Evolutionary conservation across 805 yeast genomes (phyloP).

Genomic region (Hanseniaspora lindneri): DNA sequence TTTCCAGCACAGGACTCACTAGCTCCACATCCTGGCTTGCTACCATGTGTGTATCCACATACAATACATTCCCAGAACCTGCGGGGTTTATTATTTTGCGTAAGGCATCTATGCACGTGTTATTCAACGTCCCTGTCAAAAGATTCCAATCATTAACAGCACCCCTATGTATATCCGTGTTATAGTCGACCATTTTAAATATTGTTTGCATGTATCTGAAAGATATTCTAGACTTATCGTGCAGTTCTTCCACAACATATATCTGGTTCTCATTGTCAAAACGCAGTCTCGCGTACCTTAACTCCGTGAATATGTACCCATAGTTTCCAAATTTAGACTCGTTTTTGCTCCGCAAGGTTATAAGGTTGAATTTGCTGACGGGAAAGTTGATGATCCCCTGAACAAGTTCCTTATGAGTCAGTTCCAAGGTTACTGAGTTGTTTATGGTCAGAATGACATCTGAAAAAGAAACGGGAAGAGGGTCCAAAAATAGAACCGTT

Average conservation of each 20-base stretch:
- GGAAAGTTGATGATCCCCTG: slow-evolving; percentile 2
- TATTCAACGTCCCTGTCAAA: background rate
- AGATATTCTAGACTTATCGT: background rate
- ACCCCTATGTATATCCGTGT: background rate
- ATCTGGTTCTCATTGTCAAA: background rate
- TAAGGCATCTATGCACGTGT: background rate
- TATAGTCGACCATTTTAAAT: background rate
- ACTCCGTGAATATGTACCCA: background rate
- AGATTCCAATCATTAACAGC: background rate
- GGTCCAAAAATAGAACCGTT: background rate
- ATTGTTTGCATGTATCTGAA: background rate
- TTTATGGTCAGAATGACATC: background rate
- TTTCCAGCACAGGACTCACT: too few relatives aligned
- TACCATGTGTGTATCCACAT: slow-evolving; percentile 27
- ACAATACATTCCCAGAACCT: slow-evolving; percentile 6
- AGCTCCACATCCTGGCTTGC: slow-evolving; percentile 22
- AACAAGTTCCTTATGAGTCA: background rate
- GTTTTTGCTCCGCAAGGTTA: background rate
- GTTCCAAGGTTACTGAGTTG: background rate
- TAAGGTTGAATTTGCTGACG: background rate
- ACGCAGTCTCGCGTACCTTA: background rate
- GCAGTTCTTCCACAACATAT: background rate
- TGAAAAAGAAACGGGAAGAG: background rate
- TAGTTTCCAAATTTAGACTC: slow-evolving; percentile 1
- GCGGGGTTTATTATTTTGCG: background rate